A percentile compares a stretch with the other conserved stretches of the same genome.
Evolutionary conservation across 2,329 filamentous ascomycete species (phyloP).

Genomic region (Exophiala spinifera): DNA sequence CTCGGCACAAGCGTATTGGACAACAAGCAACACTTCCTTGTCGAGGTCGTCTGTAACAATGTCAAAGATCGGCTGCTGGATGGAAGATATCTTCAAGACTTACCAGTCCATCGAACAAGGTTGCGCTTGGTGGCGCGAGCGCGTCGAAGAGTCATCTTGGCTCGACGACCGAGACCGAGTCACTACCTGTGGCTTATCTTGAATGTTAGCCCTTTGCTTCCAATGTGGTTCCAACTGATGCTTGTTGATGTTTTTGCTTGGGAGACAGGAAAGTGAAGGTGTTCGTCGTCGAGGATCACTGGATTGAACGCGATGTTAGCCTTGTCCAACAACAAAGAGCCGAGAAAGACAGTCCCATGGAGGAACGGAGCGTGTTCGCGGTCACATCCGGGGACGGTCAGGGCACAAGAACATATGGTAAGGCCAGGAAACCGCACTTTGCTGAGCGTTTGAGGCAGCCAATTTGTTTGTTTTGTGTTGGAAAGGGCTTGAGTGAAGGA

Average conservation of each 20-base stretch:
- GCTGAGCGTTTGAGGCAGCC: no score
- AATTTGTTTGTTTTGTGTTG: no score
- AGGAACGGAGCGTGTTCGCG: not conserved
- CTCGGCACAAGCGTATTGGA: conserved; percentile 42
- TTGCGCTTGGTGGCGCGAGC: conserved; percentile 35
- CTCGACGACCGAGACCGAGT: not conserved
- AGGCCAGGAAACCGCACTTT: no score
- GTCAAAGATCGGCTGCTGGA: conserved; percentile 20
- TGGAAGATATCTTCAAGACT: conserved; percentile 13
- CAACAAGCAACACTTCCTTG: conserved; percentile 41
- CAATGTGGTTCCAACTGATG: not conserved
- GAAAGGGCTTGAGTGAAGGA: no score
- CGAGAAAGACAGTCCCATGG: not conserved
- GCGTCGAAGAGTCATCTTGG: conserved; percentile 13
- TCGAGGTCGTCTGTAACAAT: conserved; percentile 40
- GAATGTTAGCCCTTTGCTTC: not conserved
- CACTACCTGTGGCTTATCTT: conserved; percentile 1
- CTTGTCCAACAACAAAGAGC: not conserved
- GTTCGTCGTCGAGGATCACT: not conserved
- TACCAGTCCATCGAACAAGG: conserved; percentile 45
- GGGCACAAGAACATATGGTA: no score
- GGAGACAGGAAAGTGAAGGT: conserved; percentile 1
- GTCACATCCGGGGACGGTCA: not conserved
- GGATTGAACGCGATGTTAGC: not conserved
- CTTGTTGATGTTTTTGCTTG: not conserved